These are phyloP conservation scores for Alternaria brassicicola DNA, from an alignment of 2,329 filamentous ascomycete species.

Conservation along the genomic window DNA sequence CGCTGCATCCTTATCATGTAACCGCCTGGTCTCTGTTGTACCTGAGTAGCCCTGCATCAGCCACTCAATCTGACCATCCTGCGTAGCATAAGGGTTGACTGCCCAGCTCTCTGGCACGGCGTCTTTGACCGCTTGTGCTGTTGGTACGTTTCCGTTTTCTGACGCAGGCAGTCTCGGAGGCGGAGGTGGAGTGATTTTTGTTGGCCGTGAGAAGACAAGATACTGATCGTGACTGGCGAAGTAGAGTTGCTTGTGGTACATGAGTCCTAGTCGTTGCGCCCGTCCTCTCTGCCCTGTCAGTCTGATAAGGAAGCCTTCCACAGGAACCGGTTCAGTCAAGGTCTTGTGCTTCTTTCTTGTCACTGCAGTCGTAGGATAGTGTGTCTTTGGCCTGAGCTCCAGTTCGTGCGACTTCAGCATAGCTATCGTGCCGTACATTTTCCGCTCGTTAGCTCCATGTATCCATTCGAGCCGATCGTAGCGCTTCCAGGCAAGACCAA, in stretches of 20 bases:
- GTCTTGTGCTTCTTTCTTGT: slow-evolving; percentile 49
- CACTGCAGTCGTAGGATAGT: slow-evolving; percentile 63
- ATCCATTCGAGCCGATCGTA: slow-evolving; percentile 74
- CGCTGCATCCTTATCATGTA: slow-evolving; percentile 64
- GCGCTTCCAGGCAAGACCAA: slow-evolving; percentile 71
- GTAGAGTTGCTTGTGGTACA: slow-evolving; percentile 70
- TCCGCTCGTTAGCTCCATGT: slow-evolving; percentile 67
- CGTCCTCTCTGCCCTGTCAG: slow-evolving; percentile 68
- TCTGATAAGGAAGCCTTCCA: slow-evolving; percentile 70
- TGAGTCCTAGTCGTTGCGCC: slow-evolving; percentile 63
- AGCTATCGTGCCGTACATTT: slow-evolving; percentile 72
- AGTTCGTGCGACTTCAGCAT: slow-evolving; percentile 71
- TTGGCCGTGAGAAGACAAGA: slow-evolving; percentile 66
- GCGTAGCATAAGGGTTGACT: slow-evolving; percentile 65
- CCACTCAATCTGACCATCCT: slow-evolving; percentile 63
- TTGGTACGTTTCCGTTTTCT: slow-evolving; percentile 57
- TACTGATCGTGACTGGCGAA: slow-evolving; percentile 69
- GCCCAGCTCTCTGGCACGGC: slow-evolving; percentile 66
- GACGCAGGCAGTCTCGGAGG: slow-evolving; percentile 60
- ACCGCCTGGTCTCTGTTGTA: slow-evolving; percentile 53
- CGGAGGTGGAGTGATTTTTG: slow-evolving; percentile 62
- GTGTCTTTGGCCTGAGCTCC: slow-evolving; percentile 68
- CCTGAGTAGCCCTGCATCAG: slow-evolving; percentile 52
- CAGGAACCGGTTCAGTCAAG: slow-evolving; percentile 64
- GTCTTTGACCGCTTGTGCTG: slow-evolving; percentile 60